Evolutionary conservation across 1,284 basidiomycete genomes (phyloP).

Genomic region (Tylopilus sp.): DNA sequence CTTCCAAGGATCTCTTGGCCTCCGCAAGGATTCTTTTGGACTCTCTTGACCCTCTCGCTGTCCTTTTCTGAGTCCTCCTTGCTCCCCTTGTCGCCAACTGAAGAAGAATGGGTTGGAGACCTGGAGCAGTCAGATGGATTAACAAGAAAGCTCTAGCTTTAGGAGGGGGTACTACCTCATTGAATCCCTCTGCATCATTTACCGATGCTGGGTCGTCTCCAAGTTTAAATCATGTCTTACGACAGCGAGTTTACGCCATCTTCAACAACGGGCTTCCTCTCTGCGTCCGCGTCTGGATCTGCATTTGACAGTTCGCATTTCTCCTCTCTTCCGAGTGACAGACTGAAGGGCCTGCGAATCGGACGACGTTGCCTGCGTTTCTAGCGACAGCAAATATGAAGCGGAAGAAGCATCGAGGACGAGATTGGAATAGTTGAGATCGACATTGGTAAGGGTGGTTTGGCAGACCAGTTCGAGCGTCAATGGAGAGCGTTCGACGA

Average conservation of each 20-base stretch:
- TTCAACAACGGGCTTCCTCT: constrained; percentile 13
- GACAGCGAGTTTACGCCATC: constrained; percentile 16
- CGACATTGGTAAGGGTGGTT: constrained; percentile 27
- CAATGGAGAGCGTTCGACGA: constrained; percentile 9
- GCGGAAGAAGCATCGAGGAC: constrained; percentile 41
- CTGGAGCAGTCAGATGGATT: constrained; percentile 2
- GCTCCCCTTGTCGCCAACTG: constrained; percentile 27
- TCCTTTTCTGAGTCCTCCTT: constrained; percentile 33
- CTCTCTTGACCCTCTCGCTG: constrained; percentile 32
- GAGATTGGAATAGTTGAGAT: constrained; percentile 42
- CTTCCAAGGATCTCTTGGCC: constrained; percentile 2
- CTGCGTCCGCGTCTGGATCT: constrained; percentile 20
- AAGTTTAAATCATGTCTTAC: constrained; percentile 4
- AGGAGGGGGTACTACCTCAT: constrained; percentile 3
- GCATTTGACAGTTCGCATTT: constrained; percentile 17
- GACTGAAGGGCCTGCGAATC: constrained; percentile 11
- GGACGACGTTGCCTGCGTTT: constrained; percentile 35
- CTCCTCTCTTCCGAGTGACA: constrained; percentile 13
- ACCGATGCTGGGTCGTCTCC: constrained; percentile 32
- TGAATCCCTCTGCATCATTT: constrained; percentile 6
- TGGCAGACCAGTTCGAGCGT: constrained; percentile 26
- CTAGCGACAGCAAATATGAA: constrained; percentile 30
- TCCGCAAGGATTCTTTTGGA: constrained; percentile 42
- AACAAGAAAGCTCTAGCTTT: constrained; percentile 5
- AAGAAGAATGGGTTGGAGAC: constrained; percentile 8